phyloP scores from a whole-genome alignment of 108 stramenopile genomes.

The Chaetoceros muelleri region DNA sequence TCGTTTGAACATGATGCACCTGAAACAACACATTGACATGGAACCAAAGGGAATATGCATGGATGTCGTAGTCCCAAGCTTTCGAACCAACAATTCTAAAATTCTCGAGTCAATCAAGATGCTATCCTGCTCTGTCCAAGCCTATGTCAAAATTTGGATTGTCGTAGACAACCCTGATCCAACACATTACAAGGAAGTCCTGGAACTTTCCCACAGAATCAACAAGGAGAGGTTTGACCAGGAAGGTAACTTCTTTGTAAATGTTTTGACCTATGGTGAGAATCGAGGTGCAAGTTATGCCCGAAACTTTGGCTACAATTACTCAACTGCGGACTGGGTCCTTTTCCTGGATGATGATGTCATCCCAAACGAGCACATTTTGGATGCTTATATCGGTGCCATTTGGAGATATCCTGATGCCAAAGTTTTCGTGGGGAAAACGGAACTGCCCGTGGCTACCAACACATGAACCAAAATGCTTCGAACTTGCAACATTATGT shows the following conservation, averaged over 20 bases:
- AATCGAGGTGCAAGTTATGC: constrained; percentile 48
- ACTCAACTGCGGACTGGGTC: constrained; percentile 38
- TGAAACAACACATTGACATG: constrained; percentile 3
- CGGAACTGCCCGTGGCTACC: constrained; percentile 18
- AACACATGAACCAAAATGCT: constrained; percentile 26
- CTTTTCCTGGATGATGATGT: constrained; percentile 68
- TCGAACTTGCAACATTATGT: constrained; percentile 22
- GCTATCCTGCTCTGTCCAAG: neutral
- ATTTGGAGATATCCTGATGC: constrained; percentile 23
- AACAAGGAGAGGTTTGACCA: constrained; percentile 9
- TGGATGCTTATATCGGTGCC: constrained; percentile 37
- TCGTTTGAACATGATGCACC: constrained; percentile 16
- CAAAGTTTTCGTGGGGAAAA: constrained; percentile 25
- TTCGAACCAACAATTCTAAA: constrained; percentile 15
- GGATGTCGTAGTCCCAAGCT: constrained; percentile 51
- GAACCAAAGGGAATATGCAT: constrained; percentile 12
- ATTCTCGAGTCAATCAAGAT: neutral
- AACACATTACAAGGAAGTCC: constrained; percentile 11
- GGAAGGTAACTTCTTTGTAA: constrained; percentile 21
- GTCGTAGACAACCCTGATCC: constrained; percentile 35
- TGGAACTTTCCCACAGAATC: constrained; percentile 6
- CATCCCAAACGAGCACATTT: constrained; percentile 24
- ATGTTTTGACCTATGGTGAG: constrained; percentile 22
- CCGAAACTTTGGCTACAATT: constrained; percentile 34
- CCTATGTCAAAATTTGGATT: constrained; percentile 10